These are phyloP conservation scores for Thraustotheca clavata DNA, from an alignment of 352 stramenopile species.

Conservation along the genomic window DNA sequence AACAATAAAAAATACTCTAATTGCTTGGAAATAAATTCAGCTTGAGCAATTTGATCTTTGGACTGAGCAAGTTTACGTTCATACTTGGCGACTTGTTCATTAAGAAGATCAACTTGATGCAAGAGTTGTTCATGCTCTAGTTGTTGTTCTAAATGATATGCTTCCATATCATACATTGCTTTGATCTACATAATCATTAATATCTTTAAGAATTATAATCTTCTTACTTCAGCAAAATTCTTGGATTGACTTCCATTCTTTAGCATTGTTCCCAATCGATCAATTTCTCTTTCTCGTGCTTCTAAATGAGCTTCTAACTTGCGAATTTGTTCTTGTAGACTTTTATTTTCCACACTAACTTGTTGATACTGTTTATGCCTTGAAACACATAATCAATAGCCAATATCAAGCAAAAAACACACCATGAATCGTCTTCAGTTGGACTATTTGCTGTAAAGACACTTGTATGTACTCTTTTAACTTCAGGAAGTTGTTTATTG, in stretches of 20 bases:
- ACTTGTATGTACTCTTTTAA: neutral
- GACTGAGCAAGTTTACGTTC: constrained; percentile 57
- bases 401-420: constrained; percentile 20
- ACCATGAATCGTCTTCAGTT: constrained; percentile 14
- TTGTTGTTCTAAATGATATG: constrained; percentile 35
- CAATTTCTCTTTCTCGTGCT: constrained; percentile 64
- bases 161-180: constrained; percentile 25
- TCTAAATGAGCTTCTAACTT: constrained; percentile 43
- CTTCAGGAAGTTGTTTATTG: constrained; percentile 20
- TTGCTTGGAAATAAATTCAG: constrained; percentile 39
- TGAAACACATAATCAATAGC: constrained; percentile 31
- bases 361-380: constrained; percentile 39
- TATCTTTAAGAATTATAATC: constrained; percentile 33
- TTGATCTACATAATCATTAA: constrained; percentile 25
- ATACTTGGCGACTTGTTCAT: constrained; percentile 75
- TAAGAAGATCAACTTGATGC: constrained; percentile 62
- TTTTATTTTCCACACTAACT: constrained; percentile 39
- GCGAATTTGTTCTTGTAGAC: constrained; percentile 31
- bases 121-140: constrained; percentile 64
- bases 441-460: neutral
- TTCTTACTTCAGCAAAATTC: constrained; percentile 6
- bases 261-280: constrained; percentile 30
- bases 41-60: constrained; percentile 39
- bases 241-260: neutral
- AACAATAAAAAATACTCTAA: constrained; percentile 28